A percentile compares a stretch with the other conserved stretches of the same genome.
phyloP scores from a whole-genome alignment of 305 asterid species.

The Andrographis paniculata region DNA sequence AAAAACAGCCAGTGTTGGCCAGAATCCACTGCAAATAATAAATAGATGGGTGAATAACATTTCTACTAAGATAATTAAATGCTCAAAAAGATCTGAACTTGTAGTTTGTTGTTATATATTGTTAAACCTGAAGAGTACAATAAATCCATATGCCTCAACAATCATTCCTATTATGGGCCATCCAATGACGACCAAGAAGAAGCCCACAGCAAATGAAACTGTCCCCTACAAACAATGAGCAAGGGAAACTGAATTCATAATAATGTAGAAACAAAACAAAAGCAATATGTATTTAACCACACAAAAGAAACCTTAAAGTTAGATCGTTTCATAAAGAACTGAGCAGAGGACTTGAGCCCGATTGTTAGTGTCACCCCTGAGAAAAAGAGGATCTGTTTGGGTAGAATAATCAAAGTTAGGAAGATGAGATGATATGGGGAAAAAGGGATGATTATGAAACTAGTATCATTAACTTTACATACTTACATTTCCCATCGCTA shows the following conservation, averaged over 20 bases:
- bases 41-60: no score
- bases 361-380: constrained; percentile 39
- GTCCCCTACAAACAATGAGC: constrained; percentile 48
- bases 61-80: constrained; percentile 3
- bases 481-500: constrained; percentile 91
- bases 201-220: constrained; percentile 49
- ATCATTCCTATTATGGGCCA: constrained; percentile 68
- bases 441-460: constrained; percentile 7
- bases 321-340: constrained; percentile 44
- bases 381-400: constrained; percentile 36
- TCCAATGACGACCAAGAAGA: constrained; percentile 53
- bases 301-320: constrained; percentile 40
- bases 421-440: constrained; percentile 2
- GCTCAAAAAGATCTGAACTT: constrained; percentile 1
- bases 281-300: not conserved
- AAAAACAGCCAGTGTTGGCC: constrained; percentile 56
- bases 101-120: not conserved
- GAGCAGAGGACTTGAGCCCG: constrained; percentile 37
- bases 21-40: constrained; percentile 47
- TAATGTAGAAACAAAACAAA: constrained; percentile 5
- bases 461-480: constrained; percentile 3
- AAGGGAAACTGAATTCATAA: no score
- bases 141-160: constrained; percentile 51
- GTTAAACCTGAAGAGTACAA: constrained; percentile 50
- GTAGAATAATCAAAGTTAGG: constrained; percentile 12